Percentiles rank a stretch among this genome's conserved stretches.
Conservation (phyloP, 2,329 filamentous ascomycete genomes). For the Pseudocercospora crystallina region DNA sequence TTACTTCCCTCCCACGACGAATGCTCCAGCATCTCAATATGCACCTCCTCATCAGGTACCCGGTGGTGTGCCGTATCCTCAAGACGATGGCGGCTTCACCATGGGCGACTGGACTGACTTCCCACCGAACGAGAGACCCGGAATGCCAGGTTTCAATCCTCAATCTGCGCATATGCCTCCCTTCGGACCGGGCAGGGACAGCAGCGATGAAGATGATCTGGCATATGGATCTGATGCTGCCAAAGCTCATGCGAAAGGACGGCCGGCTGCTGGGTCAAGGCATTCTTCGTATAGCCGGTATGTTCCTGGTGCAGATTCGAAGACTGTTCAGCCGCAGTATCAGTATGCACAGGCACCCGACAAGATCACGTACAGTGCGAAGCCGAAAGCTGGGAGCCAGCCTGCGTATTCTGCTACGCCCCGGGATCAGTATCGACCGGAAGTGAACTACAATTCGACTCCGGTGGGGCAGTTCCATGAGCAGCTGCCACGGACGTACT, state of each 20-base stretch:
- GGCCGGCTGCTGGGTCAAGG: conserved; percentile 6
- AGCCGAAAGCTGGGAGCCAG: conserved; percentile 24
- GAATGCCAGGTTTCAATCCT: conserved; percentile 17
- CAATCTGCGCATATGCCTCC: conserved; percentile 20
- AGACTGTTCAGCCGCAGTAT: conserved; percentile 23
- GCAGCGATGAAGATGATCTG: conserved; percentile 32
- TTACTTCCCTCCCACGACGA: conserved; percentile 1
- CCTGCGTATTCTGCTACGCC: conserved; percentile 18
- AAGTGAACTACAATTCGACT: conserved; percentile 17
- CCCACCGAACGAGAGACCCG: conserved; percentile 45
- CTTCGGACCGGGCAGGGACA: conserved; percentile 5
- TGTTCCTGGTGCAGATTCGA: conserved; percentile 23
- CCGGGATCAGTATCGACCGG: conserved; percentile 17
- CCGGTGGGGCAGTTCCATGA: conserved; percentile 20
- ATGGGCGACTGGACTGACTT: conserved; percentile 48
- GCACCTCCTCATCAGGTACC: conserved; percentile 12
- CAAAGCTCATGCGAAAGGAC: conserved; percentile 8
- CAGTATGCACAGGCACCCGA: conserved; percentile 43
- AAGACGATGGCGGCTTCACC: conserved; percentile 36
- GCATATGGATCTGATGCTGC: conserved; percentile 31
- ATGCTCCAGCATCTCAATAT: conserved; percentile 14
- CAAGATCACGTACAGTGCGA: conserved; percentile 45
- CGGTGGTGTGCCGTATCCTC: conserved; percentile 27
- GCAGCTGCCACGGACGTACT: conserved; percentile 23
- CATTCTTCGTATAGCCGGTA: conserved; percentile 24